Evolutionary conservation across 768 basidiomycete species (phyloP).

Genomic region (Amanita rimosa): DNA sequence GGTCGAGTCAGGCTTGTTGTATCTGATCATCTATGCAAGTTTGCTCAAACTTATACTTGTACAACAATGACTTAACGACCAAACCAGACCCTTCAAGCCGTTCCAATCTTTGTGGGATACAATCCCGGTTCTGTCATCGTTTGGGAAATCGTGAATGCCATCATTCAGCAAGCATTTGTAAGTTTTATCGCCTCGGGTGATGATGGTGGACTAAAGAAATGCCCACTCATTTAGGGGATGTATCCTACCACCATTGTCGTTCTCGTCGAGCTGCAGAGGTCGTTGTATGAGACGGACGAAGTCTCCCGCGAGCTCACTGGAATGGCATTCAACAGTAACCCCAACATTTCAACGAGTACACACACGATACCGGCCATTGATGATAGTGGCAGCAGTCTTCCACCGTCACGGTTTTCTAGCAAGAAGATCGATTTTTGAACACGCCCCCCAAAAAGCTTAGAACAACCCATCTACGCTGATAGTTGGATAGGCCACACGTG

Average conservation of each 20-base stretch:
- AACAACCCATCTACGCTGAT: too few species aligned
- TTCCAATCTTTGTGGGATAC: slow-evolving; percentile 18
- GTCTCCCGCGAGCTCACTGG: background rate
- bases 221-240: background rate
- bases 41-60: background rate
- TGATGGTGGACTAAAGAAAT: background rate
- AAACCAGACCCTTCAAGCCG: slow-evolving; percentile 17
- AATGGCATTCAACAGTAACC: background rate
- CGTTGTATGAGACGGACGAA: slow-evolving; percentile 1
- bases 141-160: slow-evolving; percentile 17
- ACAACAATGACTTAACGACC: background rate
- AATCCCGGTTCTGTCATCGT: slow-evolving; percentile 13
- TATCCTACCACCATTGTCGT: slow-evolving; percentile 2
- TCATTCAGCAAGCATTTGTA: slow-evolving; percentile 19
- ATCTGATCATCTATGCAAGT: slow-evolving; percentile 17
- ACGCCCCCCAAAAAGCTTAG: too few species aligned
- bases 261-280: slow-evolving; percentile 2
- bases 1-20: slow-evolving; percentile 18
- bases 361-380: background rate
- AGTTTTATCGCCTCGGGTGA: background rate
- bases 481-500: too few species aligned
- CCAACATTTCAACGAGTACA: background rate
- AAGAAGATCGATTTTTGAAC: too few species aligned
- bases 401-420: background rate
- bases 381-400: background rate